Conservation (phyloP, 2,329 filamentous ascomycete species). For the Zopfia rhizophila region DNA sequence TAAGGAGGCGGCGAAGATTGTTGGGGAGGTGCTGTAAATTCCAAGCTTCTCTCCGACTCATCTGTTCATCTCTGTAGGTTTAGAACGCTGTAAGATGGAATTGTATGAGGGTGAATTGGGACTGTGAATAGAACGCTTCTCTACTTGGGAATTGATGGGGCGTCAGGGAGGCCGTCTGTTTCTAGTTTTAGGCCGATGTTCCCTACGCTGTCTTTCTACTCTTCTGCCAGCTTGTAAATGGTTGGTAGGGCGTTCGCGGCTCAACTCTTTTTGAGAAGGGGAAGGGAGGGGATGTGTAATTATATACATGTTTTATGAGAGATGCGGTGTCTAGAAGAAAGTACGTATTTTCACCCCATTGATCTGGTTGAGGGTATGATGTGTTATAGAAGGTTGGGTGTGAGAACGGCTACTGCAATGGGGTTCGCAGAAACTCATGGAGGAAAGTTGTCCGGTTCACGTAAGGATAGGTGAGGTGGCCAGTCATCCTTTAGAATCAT, state of each 20-base stretch:
- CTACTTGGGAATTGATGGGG: conserved; percentile 18
- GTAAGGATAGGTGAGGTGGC: too few relatives aligned
- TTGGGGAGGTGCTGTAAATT: conserved; percentile 78
- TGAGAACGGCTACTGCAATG: too few relatives aligned
- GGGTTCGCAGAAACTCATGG: too few relatives aligned
- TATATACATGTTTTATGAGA: conserved; percentile 28
- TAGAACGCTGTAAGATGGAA: conserved; percentile 37
- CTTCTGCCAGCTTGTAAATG: conserved; percentile 25
- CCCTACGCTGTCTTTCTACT: conserved; percentile 33
- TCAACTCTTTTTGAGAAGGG: conserved; percentile 21
- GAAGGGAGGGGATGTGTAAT: conserved; percentile 12
- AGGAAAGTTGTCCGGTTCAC: too few relatives aligned
- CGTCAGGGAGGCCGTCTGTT: conserved; percentile 26
- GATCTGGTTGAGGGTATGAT: too few relatives aligned
- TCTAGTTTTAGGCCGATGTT: conserved; percentile 23
- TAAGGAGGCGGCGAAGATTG: conserved; percentile 97
- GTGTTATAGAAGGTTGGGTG: too few relatives aligned
- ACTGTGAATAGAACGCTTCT: conserved; percentile 33
- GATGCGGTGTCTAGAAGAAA: too few relatives aligned
- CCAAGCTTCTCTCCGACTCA: conserved; percentile 29
- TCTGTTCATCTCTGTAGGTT: conserved; percentile 33
- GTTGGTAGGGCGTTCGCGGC: conserved; percentile 35
- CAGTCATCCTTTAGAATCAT: too few relatives aligned
- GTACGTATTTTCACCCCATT: too few relatives aligned
- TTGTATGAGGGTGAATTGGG: too few relatives aligned